phyloP scores from a whole-genome alignment of 2,329 filamentous ascomycete species.

The Ascochyta pisi region DNA sequence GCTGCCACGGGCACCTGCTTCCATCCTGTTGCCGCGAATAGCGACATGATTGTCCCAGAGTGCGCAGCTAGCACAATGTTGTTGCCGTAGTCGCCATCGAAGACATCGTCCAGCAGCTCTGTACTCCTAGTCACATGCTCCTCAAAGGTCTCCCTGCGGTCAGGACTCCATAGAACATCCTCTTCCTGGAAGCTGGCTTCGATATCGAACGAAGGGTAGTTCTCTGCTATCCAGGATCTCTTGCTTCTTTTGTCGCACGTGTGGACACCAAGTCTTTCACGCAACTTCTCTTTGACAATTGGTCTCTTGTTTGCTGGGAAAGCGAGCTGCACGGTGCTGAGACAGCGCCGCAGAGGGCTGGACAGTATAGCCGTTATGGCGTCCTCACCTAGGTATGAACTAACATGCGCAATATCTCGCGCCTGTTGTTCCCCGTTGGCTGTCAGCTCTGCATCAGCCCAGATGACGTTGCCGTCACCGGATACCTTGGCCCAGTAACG shows the following conservation, averaged over 20 bases:
- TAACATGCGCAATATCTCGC: constrained; percentile 64
- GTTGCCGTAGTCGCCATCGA: constrained; percentile 50
- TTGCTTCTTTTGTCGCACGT: constrained; percentile 68
- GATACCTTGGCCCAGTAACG: constrained; percentile 68
- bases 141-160: constrained; percentile 15
- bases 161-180: constrained; percentile 55
- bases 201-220: constrained; percentile 60
- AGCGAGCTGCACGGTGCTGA: constrained; percentile 66
- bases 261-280: constrained; percentile 69
- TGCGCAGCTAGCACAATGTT: constrained; percentile 62
- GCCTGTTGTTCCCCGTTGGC: constrained; percentile 63
- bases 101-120: constrained; percentile 58
- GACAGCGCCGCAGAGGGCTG: constrained; percentile 66
- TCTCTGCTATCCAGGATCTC: constrained; percentile 57
- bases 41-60: constrained; percentile 60
- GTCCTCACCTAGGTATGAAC: constrained; percentile 46
- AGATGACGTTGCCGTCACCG: constrained; percentile 65
- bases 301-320: constrained; percentile 56
- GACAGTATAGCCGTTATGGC: constrained; percentile 48
- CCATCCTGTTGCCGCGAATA: constrained; percentile 59
- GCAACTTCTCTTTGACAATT: constrained; percentile 65
- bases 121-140: constrained; percentile 15
- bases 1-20: constrained; percentile 20
- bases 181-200: constrained; percentile 65
- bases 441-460: constrained; percentile 68